Percentiles rank a stretch among this genome's conserved stretches.
phyloP scores from a whole-genome alignment of 2,329 filamentous ascomycete species.

The Aspergillus ochraceus region DNA sequence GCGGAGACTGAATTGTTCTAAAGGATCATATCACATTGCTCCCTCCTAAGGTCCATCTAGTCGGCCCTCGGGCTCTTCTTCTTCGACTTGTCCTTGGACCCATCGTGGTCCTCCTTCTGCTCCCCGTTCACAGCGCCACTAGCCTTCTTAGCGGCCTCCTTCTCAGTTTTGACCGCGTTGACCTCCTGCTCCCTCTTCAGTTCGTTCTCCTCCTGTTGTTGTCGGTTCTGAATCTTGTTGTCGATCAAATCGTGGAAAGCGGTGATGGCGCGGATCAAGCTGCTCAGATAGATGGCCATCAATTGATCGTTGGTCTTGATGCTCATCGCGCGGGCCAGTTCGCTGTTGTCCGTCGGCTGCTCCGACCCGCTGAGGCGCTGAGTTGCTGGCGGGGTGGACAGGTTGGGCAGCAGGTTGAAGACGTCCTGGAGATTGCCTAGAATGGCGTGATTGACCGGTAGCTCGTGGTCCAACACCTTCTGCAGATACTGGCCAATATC shows the following conservation, averaged over 20 bases:
- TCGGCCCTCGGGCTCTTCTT: constrained; percentile 50
- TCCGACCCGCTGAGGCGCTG: constrained; percentile 60
- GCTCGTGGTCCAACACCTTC: constrained; percentile 88
- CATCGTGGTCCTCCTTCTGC: constrained; percentile 55
- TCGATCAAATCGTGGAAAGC: constrained; percentile 99
- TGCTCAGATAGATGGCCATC: constrained; percentile 97
- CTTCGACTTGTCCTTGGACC: constrained; percentile 59
- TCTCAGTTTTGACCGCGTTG: constrained; percentile 66
- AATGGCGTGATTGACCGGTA: constrained; percentile 96
- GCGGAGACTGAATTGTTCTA: constrained; percentile 23
- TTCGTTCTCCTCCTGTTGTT: constrained; percentile 95
- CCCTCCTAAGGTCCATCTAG: constrained; percentile 9
- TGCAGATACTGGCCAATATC: constrained; percentile 95
- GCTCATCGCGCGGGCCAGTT: constrained; percentile 94
- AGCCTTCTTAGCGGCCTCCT: constrained; percentile 55
- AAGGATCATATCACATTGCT: constrained; percentile 28
- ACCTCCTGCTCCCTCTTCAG: constrained; percentile 68
- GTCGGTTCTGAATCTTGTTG: constrained; percentile 99
- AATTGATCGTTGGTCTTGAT: constrained; percentile 99
- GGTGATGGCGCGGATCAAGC: constrained; percentile 94
- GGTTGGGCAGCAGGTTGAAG: constrained; percentile 96
- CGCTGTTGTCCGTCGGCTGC: constrained; percentile 66
- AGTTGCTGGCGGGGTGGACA: constrained; percentile 74
- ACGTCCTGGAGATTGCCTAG: constrained; percentile 98
- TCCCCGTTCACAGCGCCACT: constrained; percentile 52